A percentile compares a stretch with the other conserved stretches of the same genome.
Evolutionary conservation across 2,329 filamentous ascomycete species (phyloP).

Genomic region (Ascochyta clinopodiicola): DNA sequence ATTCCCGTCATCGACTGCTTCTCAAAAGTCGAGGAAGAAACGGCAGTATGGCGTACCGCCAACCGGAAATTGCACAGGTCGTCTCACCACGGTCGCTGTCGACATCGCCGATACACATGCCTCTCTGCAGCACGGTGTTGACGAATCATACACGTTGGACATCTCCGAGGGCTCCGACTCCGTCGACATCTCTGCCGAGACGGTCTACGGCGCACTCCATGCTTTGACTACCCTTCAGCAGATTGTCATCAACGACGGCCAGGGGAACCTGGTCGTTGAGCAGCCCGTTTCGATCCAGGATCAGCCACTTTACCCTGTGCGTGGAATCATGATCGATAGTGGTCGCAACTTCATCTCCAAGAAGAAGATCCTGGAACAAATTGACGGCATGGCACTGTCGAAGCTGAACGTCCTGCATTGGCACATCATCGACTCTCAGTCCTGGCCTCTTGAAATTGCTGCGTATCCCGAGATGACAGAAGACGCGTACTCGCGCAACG

Average conservation of each 20-base stretch:
- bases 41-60: constrained; percentile 26
- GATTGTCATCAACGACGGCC: constrained; percentile 58
- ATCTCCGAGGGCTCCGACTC: constrained; percentile 50
- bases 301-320: constrained; percentile 60
- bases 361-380: constrained; percentile 60
- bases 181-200: constrained; percentile 57
- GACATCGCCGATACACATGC: constrained; percentile 55
- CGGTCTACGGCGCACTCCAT: constrained; percentile 62
- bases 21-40: constrained; percentile 26
- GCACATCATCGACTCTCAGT: constrained; percentile 63
- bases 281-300: constrained; percentile 61
- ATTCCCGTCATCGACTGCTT: constrained; percentile 55
- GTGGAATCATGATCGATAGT: constrained; percentile 63
- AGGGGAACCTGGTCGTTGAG: constrained; percentile 57
- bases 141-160: constrained; percentile 63
- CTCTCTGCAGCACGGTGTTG: constrained; percentile 62
- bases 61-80: constrained; percentile 34
- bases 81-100: constrained; percentile 55
- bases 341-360: constrained; percentile 62
- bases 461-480: constrained; percentile 60
- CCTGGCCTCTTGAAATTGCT: constrained; percentile 61
- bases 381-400: constrained; percentile 62
- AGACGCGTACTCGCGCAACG: constrained; percentile 60
- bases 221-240: constrained; percentile 66
- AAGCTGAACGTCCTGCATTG: constrained; percentile 66